Conservation (phyloP, 139 green algal genomes). For the Picochlorum sp. region DNA sequence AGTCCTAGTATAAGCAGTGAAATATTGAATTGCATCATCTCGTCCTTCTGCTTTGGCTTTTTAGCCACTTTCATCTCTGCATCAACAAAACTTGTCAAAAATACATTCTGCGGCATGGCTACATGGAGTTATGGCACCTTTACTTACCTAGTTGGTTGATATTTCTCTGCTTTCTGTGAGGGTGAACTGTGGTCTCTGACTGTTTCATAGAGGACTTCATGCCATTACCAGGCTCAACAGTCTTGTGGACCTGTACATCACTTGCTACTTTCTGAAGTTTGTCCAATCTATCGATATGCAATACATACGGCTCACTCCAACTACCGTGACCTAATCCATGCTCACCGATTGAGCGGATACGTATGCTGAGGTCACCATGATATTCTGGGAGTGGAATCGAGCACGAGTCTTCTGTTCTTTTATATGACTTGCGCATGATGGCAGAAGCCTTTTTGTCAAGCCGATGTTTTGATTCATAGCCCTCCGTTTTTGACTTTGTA, state of each 20-base stretch:
- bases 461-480: too few species aligned
- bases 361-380: conserved; percentile 22
- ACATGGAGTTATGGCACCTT: too few species aligned
- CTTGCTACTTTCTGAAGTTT: too few species aligned
- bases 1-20: too few species aligned
- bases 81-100: too few species aligned
- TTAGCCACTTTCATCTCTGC: too few species aligned
- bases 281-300: neutral
- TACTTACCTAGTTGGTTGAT: neutral
- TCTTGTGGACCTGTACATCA: too few species aligned
- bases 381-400: neutral
- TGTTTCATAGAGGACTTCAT: neutral
- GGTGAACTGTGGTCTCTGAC: neutral
- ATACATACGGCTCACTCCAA: conserved; percentile 36
- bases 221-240: neutral
- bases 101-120: too few species aligned
- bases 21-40: too few species aligned
- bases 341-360: conserved; percentile 43
- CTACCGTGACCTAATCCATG: conserved; percentile 43
- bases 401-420: conserved; percentile 10
- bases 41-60: too few species aligned
- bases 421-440: neutral
- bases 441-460: neutral
- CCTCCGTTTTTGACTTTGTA: too few species aligned
- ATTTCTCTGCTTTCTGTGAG: neutral